phyloP scores from a whole-genome alignment of 2,329 filamentous ascomycete species.

The Fusarium phyllophilum region DNA sequence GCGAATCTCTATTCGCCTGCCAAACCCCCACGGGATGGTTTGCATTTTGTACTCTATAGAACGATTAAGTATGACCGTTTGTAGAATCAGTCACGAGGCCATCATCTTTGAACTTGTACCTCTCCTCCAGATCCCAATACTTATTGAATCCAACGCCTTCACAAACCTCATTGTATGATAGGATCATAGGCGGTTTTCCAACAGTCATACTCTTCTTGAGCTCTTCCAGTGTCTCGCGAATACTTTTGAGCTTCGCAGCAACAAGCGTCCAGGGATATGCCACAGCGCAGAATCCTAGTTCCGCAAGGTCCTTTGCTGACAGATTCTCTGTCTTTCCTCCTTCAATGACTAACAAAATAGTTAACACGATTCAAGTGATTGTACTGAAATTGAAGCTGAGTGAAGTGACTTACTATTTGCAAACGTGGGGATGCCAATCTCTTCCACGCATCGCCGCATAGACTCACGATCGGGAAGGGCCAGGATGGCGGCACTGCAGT shows the following conservation, averaged over 20 bases:
- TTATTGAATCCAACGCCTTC: conserved; percentile 57
- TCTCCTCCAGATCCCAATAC: conserved; percentile 43
- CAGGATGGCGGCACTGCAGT: conserved; percentile 8
- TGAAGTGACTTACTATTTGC: conserved; percentile 47
- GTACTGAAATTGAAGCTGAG: rapidly evolving
- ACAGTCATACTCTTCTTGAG: conserved; percentile 55
- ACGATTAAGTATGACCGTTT: not conserved
- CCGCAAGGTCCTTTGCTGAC: conserved; percentile 46
- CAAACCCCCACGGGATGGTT: too few relatives aligned
- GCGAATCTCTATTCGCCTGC: too few relatives aligned
- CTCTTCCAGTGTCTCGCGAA: conserved; percentile 49
- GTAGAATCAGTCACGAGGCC: not conserved
- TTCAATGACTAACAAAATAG: conserved; percentile 40
- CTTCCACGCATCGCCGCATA: conserved; percentile 52
- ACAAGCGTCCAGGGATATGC: conserved; percentile 58
- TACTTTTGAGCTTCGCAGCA: conserved; percentile 54
- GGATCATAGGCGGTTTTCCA: conserved; percentile 55
- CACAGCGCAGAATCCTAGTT: conserved; percentile 53
- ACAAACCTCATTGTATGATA: conserved; percentile 56
- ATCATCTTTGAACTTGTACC: not conserved
- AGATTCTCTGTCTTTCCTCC: conserved; percentile 50
- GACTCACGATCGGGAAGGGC: conserved; percentile 54
- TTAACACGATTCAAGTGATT: not conserved
- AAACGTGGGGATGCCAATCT: conserved; percentile 53
- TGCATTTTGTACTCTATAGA: not conserved